Evolutionary conservation across 2,329 filamentous ascomycete genomes (phyloP).

Genomic region (Ramularia endophylla): DNA sequence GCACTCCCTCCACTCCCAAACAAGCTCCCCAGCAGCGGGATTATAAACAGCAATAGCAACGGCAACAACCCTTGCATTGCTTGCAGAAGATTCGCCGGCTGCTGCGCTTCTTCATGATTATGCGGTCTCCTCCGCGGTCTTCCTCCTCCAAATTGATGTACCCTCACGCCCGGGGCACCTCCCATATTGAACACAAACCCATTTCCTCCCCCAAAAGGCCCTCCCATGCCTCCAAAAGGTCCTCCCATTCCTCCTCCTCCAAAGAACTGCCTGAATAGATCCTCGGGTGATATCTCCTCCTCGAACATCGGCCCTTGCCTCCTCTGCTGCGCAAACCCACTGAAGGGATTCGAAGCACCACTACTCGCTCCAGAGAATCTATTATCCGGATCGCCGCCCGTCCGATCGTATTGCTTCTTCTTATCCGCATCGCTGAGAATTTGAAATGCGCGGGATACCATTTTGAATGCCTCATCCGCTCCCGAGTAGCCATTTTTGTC

Average conservation of each 20-base stretch:
- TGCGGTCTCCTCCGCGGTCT: slow-evolving; percentile 70
- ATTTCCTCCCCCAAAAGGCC: slow-evolving; percentile 52
- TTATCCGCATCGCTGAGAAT: slow-evolving; percentile 91
- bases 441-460: slow-evolving; percentile 91
- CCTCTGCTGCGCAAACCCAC: slow-evolving; percentile 48
- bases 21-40: slow-evolving; percentile 73
- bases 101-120: slow-evolving; percentile 47
- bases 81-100: slow-evolving; percentile 46
- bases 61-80: slow-evolving; percentile 55
- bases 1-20: slow-evolving; percentile 59
- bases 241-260: slow-evolving; percentile 63
- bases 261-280: slow-evolving; percentile 97
- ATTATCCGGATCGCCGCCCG: slow-evolving; percentile 86
- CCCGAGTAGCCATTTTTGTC: slow-evolving; percentile 98
- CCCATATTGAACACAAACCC: slow-evolving; percentile 95
- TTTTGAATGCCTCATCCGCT: slow-evolving; percentile 97
- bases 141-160: slow-evolving; percentile 89
- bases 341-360: slow-evolving; percentile 58
- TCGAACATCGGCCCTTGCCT: slow-evolving; percentile 60
- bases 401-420: slow-evolving; percentile 79
- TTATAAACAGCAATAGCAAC: slow-evolving; percentile 78
- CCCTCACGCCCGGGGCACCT: slow-evolving; percentile 73
- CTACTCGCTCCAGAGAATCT: slow-evolving; percentile 59
- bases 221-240: slow-evolving; percentile 25
- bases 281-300: slow-evolving; percentile 91